Evolutionary conservation across 176 grass and related monocot species (phyloP).

Genomic region (Lolium rigidum): DNA sequence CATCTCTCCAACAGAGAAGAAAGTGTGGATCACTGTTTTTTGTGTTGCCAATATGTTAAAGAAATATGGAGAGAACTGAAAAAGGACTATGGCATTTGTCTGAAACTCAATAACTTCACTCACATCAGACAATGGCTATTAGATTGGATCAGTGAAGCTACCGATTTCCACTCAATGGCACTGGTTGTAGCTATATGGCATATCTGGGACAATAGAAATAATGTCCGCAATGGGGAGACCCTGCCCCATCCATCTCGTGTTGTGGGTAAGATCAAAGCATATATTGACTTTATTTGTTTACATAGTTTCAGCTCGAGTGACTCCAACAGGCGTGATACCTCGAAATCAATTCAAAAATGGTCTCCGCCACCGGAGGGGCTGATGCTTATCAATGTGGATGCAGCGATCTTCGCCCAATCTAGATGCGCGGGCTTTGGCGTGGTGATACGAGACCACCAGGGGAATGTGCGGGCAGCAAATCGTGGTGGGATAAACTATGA

Average conservation of each 20-base stretch:
- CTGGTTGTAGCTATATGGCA: not conserved
- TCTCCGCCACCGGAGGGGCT: not conserved
- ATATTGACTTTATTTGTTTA: not conserved
- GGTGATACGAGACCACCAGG: not conserved
- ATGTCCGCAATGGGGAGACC: not conserved
- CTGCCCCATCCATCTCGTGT: not conserved
- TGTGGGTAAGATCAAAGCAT: not conserved
- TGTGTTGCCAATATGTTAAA: not conserved
- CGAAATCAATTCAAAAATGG: not conserved
- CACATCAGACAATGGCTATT: not conserved
- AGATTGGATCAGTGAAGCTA: not conserved
- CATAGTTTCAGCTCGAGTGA: not conserved
- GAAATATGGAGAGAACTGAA: not conserved
- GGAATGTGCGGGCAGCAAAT: not conserved
- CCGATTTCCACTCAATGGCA: not conserved
- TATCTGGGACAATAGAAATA: not conserved
- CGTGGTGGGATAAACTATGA: not conserved
- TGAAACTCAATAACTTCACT: not conserved
- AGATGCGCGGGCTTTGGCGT: not conserved
- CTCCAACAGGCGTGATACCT: not conserved
- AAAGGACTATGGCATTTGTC: not conserved
- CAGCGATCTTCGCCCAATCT: not conserved
- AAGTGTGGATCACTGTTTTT: not conserved
- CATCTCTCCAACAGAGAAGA: not conserved
- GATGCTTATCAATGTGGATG: not conserved